Evolutionary conservation across 768 basidiomycete species (phyloP).

Genomic region (Psilocybe sp.): DNA sequence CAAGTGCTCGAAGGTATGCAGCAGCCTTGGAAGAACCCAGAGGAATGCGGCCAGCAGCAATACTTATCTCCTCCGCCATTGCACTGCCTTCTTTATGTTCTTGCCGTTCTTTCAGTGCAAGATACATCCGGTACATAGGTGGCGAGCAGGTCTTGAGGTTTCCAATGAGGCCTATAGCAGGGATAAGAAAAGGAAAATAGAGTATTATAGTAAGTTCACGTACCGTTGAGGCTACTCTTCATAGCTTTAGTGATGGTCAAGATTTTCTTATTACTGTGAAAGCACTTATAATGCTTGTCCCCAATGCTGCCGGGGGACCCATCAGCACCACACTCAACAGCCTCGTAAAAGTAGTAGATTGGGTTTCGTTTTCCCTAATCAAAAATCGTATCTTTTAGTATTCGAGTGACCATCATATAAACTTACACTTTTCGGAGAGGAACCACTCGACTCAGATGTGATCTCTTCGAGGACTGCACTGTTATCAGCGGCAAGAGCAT

Average conservation of each 20-base stretch:
- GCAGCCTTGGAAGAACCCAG: background rate
- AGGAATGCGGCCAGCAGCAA: slow-evolving; percentile 3
- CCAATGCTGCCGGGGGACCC: slow-evolving; percentile 4
- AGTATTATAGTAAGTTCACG: background rate
- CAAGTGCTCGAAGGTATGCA: background rate
- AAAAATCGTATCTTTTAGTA: too few species aligned
- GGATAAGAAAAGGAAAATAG: background rate
- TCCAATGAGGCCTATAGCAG: slow-evolving; percentile 3
- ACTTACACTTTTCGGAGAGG: background rate
- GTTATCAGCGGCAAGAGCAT: background rate
- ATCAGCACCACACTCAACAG: background rate
- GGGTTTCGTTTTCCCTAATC: too few species aligned
- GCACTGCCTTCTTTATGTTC: background rate
- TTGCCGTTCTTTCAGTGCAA: slow-evolving; percentile 1
- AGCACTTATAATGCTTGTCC: slow-evolving; percentile 13
- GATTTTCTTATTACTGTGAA: slow-evolving; percentile 6
- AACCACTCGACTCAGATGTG: background rate
- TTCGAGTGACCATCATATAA: background rate
- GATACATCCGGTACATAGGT: slow-evolving; percentile 5
- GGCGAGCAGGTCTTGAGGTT: slow-evolving; percentile 1
- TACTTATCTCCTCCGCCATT: background rate
- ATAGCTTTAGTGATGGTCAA: slow-evolving; percentile 10
- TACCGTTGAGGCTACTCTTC: slow-evolving; percentile 7
- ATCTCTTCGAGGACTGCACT: background rate
- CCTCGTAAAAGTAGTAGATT: slow-evolving; percentile 13